Base-by-base conservation (phyloP, 257 asterid genomes). In the Asclepias syriaca region DNA sequence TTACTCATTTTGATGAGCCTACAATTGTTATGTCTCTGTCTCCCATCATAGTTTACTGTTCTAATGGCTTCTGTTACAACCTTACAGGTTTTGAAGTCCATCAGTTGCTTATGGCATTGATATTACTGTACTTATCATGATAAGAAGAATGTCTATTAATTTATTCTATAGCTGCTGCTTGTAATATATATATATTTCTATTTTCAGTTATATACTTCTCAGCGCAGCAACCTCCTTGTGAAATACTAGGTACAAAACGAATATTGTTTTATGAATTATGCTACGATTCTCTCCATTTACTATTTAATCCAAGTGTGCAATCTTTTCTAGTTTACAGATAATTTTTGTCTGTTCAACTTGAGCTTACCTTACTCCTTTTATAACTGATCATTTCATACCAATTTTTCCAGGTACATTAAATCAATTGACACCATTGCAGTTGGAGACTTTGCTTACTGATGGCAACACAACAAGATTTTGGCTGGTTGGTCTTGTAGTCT, bases 361-460 rank as follows among this genome's bases (percentile, higher is more conserved):
- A 46, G 24, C 12, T 56, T 46, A 18, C 11, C 15, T 43, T 27
- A 37, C 18, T 54, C 29, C 55, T 61, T 29, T n/a, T 66, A 57
- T 59, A 71, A 68, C 69, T 70, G 37, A 32, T 56, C 65, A 77
- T 67, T 73, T 50, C 57, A 14, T 60, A 39, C 50, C 27, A 54
- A 71, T 82, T 72, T 75, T 73, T 75, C 34, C 80, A 94, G 99
- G 98, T 72, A 77, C 88, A 14, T 78, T 88, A 71, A 87, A 78
- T 82, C 96, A 82, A 59, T 80, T 91, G 86, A 94, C 98, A 54
- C 99, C 99, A 15, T 84, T 94, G 77, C 96, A 89, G 78, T 74
- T 94, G 86, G 99, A 94, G 83, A 74, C 87, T 66, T 72, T 91
- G 89, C 96, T 94, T 77, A 86, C 98, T 75, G 99, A 94, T 80